A percentile compares a stretch with the other conserved stretches of the same genome.
phyloP scores from a whole-genome alignment of 2,329 filamentous ascomycete species.

The Penicillium olsonii region DNA sequence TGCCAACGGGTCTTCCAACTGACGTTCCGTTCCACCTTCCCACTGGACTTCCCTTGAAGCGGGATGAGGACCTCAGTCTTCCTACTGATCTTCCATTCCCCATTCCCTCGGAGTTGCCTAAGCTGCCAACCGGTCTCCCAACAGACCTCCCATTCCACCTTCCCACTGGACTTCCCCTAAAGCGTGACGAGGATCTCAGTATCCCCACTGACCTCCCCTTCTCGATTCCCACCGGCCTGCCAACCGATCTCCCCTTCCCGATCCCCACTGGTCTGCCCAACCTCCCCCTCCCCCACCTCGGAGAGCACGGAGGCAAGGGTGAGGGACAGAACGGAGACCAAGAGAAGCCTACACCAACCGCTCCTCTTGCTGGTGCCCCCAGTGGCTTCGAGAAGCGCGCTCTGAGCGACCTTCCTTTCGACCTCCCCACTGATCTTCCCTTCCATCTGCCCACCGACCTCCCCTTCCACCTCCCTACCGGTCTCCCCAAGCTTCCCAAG shows the following conservation, averaged over 20 bases:
- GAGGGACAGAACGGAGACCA: not conserved
- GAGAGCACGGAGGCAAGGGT: not conserved
- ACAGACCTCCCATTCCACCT: not conserved
- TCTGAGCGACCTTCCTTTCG: conserved; percentile 3
- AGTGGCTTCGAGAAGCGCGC: conserved; percentile 4
- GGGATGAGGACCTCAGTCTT: too few species aligned
- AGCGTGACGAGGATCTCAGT: not conserved
- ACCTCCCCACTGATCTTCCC: not conserved
- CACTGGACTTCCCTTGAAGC: not conserved
- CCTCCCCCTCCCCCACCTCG: conserved; percentile 3
- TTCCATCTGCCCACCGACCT: not conserved
- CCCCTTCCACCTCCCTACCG: too few species aligned
- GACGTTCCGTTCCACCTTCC: not conserved
- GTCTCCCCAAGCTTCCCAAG: not conserved
- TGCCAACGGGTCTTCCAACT: not conserved
- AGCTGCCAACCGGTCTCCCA: not conserved
- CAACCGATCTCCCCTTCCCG: not conserved
- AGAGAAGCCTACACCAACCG: not conserved
- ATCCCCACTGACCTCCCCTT: conserved; percentile 3
- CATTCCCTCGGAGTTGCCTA: not conserved
- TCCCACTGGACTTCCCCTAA: not conserved
- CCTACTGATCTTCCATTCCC: too few species aligned
- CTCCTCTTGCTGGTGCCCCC: not conserved
- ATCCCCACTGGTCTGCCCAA: conserved; percentile 1
- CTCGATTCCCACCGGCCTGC: not conserved